phyloP scores from a whole-genome alignment of 495 filamentous ascomycete genomes.

The Symbiotaphrina buchneri region DNA sequence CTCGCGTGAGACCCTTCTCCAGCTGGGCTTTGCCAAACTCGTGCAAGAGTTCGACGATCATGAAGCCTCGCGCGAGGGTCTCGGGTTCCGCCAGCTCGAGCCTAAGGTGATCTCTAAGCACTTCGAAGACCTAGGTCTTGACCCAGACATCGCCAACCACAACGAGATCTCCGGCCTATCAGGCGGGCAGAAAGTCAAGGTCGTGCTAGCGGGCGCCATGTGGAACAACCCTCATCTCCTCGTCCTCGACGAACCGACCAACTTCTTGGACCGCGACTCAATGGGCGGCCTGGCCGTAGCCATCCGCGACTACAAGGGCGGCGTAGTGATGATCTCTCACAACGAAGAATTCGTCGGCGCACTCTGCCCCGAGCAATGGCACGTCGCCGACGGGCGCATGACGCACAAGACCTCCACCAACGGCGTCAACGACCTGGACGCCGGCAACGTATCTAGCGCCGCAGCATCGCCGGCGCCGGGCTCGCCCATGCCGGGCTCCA shows the following conservation, averaged over 20 bases:
- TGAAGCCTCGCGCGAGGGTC: conserved; percentile 89
- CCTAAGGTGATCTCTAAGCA: conserved; percentile 91
- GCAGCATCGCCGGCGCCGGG: conserved; percentile 23
- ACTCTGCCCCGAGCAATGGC: conserved; percentile 84
- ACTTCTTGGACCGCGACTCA: conserved; percentile 95
- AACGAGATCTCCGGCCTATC: conserved; percentile 94
- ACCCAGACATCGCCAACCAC: conserved; percentile 95
- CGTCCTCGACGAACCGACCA: conserved; percentile 95
- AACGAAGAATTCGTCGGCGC: conserved; percentile 97
- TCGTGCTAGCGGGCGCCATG: conserved; percentile 92
- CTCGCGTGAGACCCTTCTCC: conserved; percentile 74
- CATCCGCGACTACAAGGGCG: conserved; percentile 92
- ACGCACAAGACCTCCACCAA: conserved; percentile 58
- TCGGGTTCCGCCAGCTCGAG: conserved; percentile 80
- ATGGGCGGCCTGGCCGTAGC: conserved; percentile 88
- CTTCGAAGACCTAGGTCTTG: conserved; percentile 89
- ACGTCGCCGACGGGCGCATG: conserved; percentile 71
- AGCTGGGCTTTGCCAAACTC: conserved; percentile 74
- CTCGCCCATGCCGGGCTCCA: too few species aligned
- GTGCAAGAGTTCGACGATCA: conserved; percentile 97
- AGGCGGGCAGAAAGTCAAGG: conserved; percentile 99
- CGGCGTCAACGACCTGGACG: conserved; percentile 60
- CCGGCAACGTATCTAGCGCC: conserved; percentile 19
- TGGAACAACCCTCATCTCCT: conserved; percentile 98
- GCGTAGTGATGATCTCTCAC: conserved; percentile 97